Evolutionary conservation across 352 stramenopile genomes (phyloP).

Genomic region (Phytophthora pini): DNA sequence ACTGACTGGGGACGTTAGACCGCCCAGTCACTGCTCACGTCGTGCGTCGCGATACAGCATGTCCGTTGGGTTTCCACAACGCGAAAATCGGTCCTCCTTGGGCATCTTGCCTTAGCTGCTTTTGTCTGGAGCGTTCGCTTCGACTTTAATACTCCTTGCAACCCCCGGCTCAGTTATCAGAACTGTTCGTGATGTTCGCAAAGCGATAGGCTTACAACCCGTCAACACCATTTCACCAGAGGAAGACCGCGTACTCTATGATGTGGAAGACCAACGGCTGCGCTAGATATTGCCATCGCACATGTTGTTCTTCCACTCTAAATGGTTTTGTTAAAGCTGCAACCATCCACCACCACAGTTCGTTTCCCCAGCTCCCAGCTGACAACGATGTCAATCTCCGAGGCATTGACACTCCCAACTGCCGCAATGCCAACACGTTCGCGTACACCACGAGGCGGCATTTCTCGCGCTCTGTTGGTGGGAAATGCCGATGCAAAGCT

Average conservation of each 20-base stretch:
- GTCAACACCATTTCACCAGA: conserved; percentile 51
- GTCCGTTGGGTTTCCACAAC: conserved; percentile 1
- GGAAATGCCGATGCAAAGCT: conserved; percentile 57
- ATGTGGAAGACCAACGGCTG: conserved; percentile 54
- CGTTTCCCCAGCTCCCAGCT: conserved; percentile 4
- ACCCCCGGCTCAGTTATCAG: conserved; percentile 26
- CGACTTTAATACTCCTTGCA: not conserved
- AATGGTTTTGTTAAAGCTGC: conserved; percentile 11
- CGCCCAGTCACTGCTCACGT: no score
- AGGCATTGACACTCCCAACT: not conserved
- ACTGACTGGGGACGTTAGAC: not conserved
- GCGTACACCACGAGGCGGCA: conserved; percentile 61
- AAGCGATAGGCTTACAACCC: conserved; percentile 24
- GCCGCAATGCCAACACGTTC: conserved; percentile 48
- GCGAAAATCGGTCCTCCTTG: not conserved
- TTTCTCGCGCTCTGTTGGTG: conserved; percentile 58
- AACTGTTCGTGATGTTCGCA: conserved; percentile 24
- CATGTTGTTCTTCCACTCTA: not conserved
- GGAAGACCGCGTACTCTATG: conserved; percentile 63
- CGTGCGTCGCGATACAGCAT: not conserved
- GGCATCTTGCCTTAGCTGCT: not conserved
- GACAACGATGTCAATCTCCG: not conserved
- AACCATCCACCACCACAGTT: conserved; percentile 20
- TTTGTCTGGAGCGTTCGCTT: not conserved
- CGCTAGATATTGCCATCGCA: conserved; percentile 57